Evolutionary conservation across 805 yeast species (phyloP).

Genomic region (Candida succiphila): DNA sequence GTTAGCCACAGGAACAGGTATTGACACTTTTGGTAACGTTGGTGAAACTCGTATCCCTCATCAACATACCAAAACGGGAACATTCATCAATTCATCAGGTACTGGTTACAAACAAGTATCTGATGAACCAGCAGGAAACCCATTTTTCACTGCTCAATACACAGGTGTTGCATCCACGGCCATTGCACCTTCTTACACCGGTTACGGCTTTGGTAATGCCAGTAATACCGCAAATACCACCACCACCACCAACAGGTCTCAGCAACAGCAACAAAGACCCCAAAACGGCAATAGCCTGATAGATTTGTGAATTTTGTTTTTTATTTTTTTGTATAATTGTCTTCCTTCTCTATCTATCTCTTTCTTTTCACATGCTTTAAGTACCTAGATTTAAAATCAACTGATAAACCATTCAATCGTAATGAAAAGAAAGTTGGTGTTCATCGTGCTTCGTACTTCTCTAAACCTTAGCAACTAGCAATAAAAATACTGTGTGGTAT

Average conservation of each 20-base stretch:
- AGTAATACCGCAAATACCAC: conserved; percentile 23
- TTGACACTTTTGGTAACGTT: conserved; percentile 88
- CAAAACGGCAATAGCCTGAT: conserved; percentile 18
- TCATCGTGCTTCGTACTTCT: not conserved
- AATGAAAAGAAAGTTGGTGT: not conserved
- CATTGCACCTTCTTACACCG: conserved; percentile 78
- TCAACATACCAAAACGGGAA: conserved; percentile 77
- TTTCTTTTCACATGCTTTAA: not conserved
- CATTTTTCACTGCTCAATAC: conserved; percentile 59
- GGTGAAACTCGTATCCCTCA: conserved; percentile 84
- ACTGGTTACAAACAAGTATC: conserved; percentile 57
- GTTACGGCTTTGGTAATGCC: conserved; percentile 90
- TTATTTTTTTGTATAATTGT: not conserved
- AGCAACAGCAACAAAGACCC: conserved; percentile 4
- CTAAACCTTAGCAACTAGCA: not conserved
- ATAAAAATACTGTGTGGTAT: too few species aligned
- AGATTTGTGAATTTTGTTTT: conserved; percentile 12
- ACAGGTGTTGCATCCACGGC: conserved; percentile 58
- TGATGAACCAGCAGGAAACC: conserved; percentile 34
- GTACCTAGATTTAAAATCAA: too few species aligned
- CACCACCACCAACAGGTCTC: conserved; percentile 16
- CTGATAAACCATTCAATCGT: not conserved
- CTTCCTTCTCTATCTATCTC: not conserved
- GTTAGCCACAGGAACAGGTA: conserved; percentile 79
- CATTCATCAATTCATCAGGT: conserved; percentile 81